Percentiles rank a stretch among this genome's conserved stretches.
These are phyloP conservation scores for Dioscorea dumetorum DNA, from an alignment of 106 monocot species.

Conservation along the genomic window DNA sequence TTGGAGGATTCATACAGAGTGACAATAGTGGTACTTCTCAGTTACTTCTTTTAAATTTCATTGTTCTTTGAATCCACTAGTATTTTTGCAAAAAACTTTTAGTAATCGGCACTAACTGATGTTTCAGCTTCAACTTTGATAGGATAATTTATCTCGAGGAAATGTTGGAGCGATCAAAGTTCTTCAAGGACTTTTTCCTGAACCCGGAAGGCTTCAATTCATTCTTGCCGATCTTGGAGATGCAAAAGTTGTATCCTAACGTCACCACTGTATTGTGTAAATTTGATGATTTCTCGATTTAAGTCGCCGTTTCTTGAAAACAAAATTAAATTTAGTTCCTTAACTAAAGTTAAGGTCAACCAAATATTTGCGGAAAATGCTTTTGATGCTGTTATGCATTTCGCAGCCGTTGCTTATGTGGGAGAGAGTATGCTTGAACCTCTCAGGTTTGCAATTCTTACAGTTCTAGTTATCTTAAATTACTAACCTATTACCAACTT, in stretches of 20 bases:
- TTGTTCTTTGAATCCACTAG: not conserved
- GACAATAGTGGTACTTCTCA: slow-evolving; percentile 72
- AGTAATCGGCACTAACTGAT: not conserved
- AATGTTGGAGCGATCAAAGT: slow-evolving; percentile 63
- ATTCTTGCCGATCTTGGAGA: slow-evolving; percentile 69
- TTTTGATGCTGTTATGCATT: slow-evolving; percentile 56
- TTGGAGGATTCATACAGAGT: slow-evolving; percentile 88
- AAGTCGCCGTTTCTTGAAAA: not conserved
- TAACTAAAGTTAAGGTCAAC: slow-evolving; percentile 30
- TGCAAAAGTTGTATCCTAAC: slow-evolving; percentile 64
- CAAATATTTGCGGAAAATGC: slow-evolving; percentile 38
- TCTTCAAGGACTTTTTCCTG: slow-evolving; percentile 57
- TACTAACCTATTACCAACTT: too few species aligned
- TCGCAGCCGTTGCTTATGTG: slow-evolving; percentile 52
- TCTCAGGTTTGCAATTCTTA: slow-evolving; percentile 19
- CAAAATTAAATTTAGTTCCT: slow-evolving; percentile 14
- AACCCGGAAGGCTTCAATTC: slow-evolving; percentile 59
- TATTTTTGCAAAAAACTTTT: not conserved
- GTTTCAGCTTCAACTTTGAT: not conserved
- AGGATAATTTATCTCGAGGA: slow-evolving; percentile 81
- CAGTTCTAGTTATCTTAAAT: too few species aligned
- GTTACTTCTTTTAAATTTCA: not conserved
- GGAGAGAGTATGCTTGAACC: slow-evolving; percentile 52
- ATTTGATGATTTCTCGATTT: not conserved
- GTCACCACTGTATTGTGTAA: not conserved